phyloP scores from a whole-genome alignment of 768 basidiomycete genomes.

The Chiua virens region DNA sequence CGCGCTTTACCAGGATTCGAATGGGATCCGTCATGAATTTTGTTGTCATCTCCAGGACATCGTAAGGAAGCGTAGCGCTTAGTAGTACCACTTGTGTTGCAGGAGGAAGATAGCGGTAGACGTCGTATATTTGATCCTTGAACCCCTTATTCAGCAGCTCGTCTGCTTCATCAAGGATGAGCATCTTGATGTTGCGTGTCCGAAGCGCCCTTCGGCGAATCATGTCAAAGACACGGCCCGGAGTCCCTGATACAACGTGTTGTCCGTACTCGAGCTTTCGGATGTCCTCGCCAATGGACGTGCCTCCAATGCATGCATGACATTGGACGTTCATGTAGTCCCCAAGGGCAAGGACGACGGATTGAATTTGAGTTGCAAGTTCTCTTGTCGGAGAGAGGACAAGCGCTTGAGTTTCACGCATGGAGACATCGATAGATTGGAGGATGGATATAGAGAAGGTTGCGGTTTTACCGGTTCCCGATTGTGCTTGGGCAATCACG shows the following conservation, averaged over 20 bases:
- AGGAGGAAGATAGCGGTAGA: slow-evolving; percentile 95
- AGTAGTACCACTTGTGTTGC: slow-evolving; percentile 96
- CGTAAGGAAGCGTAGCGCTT: slow-evolving; percentile 93
- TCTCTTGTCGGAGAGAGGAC: slow-evolving; percentile 98
- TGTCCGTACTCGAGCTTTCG: slow-evolving; percentile 96
- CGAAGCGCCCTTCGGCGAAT: slow-evolving; percentile 91
- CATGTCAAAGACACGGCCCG: slow-evolving; percentile 99
- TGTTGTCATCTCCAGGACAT: slow-evolving; percentile 98
- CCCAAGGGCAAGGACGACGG: slow-evolving; percentile 91
- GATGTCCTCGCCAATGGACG: slow-evolving; percentile 96
- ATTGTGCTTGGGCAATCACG: slow-evolving; percentile 99
- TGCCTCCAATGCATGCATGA: slow-evolving; percentile 97
- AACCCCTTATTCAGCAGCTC: slow-evolving; percentile 97
- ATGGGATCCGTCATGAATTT: slow-evolving; percentile 99
- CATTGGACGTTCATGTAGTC: slow-evolving; percentile 99
- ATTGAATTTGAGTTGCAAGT: slow-evolving; percentile 98
- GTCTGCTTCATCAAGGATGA: slow-evolving; percentile 93
- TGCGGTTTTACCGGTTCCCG: slow-evolving; percentile 99
- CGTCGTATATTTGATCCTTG: slow-evolving; percentile 99
- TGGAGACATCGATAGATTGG: slow-evolving; percentile 93
- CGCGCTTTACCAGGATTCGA: slow-evolving; percentile 98
- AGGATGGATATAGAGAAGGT: slow-evolving; percentile 98
- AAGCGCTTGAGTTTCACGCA: slow-evolving; percentile 94
- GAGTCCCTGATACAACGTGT: slow-evolving; percentile 96
- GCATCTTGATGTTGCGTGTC: slow-evolving; percentile 98